A percentile compares a stretch with the other conserved stretches of the same genome.
Evolutionary conservation across 768 basidiomycete genomes (phyloP).

Genomic region (Termitomyces eurrhizus): DNA sequence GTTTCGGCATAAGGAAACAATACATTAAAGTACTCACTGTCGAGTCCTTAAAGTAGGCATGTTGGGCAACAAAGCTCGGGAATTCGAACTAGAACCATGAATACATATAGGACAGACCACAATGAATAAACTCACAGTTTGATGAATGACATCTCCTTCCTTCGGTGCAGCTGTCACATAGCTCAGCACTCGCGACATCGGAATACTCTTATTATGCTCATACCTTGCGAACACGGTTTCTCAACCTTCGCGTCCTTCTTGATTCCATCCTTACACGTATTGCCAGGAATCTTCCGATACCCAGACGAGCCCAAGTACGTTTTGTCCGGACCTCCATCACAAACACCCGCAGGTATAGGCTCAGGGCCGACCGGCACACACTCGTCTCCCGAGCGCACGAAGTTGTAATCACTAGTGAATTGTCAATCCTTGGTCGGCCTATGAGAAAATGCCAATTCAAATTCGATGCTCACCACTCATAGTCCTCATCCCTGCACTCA

Average conservation of each 20-base stretch:
- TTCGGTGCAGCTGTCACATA: conserved; percentile 60
- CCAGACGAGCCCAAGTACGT: conserved; percentile 88
- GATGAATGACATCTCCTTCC: conserved; percentile 76
- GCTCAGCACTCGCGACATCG: neutral
- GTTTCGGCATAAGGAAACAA: neutral
- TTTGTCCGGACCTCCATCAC: conserved; percentile 41
- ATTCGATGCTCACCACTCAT: conserved; percentile 70
- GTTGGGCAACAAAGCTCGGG: conserved; percentile 58
- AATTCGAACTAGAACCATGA: conserved; percentile 56
- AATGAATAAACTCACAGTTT: conserved; percentile 46
- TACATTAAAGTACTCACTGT: conserved; percentile 37
- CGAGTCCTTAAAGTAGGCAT: conserved; percentile 83
- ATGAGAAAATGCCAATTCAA: neutral
- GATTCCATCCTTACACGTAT: conserved; percentile 74
- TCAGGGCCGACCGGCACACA: conserved; percentile 90
- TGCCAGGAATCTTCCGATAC: conserved; percentile 88
- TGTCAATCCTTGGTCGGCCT: neutral
- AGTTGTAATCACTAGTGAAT: conserved; percentile 82
- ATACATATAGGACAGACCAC: neutral
- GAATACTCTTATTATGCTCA: conserved; percentile 23
- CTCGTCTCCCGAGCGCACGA: conserved; percentile 61
- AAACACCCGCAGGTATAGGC: conserved; percentile 74
- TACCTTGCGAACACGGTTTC: conserved; percentile 82
- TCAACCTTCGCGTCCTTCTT: conserved; percentile 64
- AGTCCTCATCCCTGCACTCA: conserved; percentile 82